These are phyloP conservation scores for Metarhizium anisopliae DNA, from an alignment of 2,329 filamentous ascomycete genomes.

Conservation along the genomic window DNA sequence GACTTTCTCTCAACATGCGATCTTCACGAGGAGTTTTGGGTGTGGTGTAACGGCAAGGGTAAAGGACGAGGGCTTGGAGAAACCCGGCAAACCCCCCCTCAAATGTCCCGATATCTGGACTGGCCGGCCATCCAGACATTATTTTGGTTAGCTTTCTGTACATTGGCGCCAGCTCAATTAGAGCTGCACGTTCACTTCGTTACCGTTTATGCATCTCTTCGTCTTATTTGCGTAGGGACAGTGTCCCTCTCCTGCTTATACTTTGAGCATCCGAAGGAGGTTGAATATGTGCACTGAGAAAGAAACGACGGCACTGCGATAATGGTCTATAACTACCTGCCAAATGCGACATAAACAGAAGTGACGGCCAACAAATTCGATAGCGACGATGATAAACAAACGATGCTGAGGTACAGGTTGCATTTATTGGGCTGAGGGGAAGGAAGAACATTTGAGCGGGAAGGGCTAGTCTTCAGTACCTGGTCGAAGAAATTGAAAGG, in stretches of 20 bases:
- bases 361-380: constrained; percentile 8
- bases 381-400: constrained; percentile 9
- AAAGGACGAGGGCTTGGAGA: not conserved
- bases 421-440: not conserved
- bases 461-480: not conserved
- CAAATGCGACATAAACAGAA: constrained; percentile 3
- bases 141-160: not conserved
- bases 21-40: not conserved
- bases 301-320: constrained; percentile 2
- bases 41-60: not conserved
- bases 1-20: constrained; percentile 2
- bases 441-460: not conserved
- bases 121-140: constrained; percentile 5
- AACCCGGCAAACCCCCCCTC: not conserved
- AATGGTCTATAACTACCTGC: constrained; percentile 7
- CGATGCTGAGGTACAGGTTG: constrained; percentile 3
- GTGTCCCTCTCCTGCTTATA: constrained; percentile 1
- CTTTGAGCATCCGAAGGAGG: not conserved
- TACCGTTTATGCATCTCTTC: not conserved
- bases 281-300: not conserved
- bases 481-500: not conserved
- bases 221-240: not conserved
- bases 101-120: not conserved
- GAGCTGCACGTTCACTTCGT: not conserved
- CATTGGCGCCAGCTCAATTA: not conserved